Evolutionary conservation across 169 alveolate genomes (phyloP).

Genomic region (Plasmodium malariae): DNA sequence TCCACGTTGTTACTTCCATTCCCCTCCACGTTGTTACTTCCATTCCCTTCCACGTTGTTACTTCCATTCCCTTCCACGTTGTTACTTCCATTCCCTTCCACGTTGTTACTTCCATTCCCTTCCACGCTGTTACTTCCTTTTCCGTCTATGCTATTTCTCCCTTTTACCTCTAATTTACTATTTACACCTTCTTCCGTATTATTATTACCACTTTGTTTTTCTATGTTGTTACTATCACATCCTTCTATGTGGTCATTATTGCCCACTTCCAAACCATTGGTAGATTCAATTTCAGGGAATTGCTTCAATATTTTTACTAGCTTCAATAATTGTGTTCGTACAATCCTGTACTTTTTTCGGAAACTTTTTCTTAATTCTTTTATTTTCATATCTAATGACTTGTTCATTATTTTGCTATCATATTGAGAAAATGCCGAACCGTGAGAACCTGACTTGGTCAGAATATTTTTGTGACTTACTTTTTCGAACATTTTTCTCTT

Average conservation of each 20-base stretch:
- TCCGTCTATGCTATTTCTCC: no score
- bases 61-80: background rate
- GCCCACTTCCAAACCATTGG: no score
- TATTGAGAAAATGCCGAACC: conserved; percentile 24
- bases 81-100: background rate
- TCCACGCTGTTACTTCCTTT: no score
- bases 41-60: background rate
- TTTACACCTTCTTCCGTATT: background rate
- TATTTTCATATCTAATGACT: conserved; percentile 20
- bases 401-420: conserved; percentile 24
- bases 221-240: no score
- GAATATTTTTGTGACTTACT: background rate
- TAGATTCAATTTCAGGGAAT: conserved; percentile 27
- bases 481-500: conserved; percentile 24
- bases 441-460: background rate
- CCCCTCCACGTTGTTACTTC: background rate
- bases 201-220: background rate
- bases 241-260: no score
- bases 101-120: background rate
- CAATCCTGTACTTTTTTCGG: conserved; percentile 61
- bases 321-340: conserved; percentile 49
- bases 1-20: background rate
- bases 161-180: no score
- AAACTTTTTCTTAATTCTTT: conserved; percentile 31
- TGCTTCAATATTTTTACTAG: conserved; percentile 42